Evolutionary conservation across 805 yeast genomes (phyloP).

Genomic region (Candida glaebosa): DNA sequence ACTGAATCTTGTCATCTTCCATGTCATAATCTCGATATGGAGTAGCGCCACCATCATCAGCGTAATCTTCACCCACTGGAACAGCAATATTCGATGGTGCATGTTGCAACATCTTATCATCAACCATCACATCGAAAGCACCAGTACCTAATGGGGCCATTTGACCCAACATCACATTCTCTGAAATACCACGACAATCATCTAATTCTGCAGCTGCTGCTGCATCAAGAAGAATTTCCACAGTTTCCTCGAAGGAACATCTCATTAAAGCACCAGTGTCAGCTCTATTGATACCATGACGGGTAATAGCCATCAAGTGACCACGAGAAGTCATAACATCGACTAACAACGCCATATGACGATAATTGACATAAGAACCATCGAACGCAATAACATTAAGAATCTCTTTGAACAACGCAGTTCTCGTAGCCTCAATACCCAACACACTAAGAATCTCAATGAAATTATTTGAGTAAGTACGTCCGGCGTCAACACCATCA

Average conservation of each 20-base stretch:
- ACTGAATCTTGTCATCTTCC: constrained; percentile 58
- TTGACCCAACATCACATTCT: constrained; percentile 96
- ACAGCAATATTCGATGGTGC: constrained; percentile 51
- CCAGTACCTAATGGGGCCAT: constrained; percentile 99
- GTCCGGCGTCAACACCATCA: constrained; percentile 86
- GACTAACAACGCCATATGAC: constrained; percentile 96
- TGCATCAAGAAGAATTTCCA: constrained; percentile 94
- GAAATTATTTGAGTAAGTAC: constrained; percentile 94
- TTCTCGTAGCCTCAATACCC: constrained; percentile 98
- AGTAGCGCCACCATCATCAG: constrained; percentile 74
- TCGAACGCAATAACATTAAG: constrained; percentile 97
- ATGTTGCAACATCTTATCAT: constrained; percentile 75
- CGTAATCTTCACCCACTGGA: constrained; percentile 26
- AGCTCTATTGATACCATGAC: constrained; percentile 98
- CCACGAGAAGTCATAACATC: constrained; percentile 99
- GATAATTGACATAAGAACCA: constrained; percentile 98
- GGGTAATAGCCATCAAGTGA: constrained; percentile 96
- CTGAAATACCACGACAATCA: constrained; percentile 98
- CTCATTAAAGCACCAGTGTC: constrained; percentile 99
- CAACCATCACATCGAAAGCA: constrained; percentile 91
- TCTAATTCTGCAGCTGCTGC: constrained; percentile 98
- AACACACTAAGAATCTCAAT: constrained; percentile 91
- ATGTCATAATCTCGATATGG: constrained; percentile 74
- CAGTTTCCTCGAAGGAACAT: constrained; percentile 99
- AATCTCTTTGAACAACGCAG: constrained; percentile 90